Percentiles rank a stretch among this genome's conserved stretches.
Conservation (phyloP, 306 rosid genomes). For the Sophora flavescens region DNA sequence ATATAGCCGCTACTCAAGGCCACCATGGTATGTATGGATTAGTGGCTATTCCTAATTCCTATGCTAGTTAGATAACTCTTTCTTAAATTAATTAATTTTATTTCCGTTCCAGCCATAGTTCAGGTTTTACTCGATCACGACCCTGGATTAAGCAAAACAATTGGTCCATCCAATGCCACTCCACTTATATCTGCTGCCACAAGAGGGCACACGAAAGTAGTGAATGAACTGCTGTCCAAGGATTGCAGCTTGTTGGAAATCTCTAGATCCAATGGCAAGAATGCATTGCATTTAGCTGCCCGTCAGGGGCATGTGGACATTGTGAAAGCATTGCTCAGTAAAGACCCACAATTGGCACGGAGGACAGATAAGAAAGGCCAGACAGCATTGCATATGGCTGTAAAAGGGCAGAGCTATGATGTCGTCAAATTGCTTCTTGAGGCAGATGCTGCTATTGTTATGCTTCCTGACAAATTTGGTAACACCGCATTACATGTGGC, state of each 20-base stretch:
- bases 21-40: constrained; percentile 71
- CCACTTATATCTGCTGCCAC: constrained; percentile 95
- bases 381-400: constrained; percentile 99
- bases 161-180: constrained; percentile 85
- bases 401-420: constrained; percentile 90
- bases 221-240: constrained; percentile 80
- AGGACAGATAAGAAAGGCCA: constrained; percentile 98
- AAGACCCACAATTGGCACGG: constrained; percentile 92
- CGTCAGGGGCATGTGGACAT: constrained; percentile 91
- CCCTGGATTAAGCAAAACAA: constrained; percentile 77
- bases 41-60: too few species aligned
- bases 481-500: constrained; percentile 95
- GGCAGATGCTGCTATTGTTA: constrained; percentile 94
- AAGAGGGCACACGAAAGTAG: constrained; percentile 82
- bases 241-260: constrained; percentile 82
- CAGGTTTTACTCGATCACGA: constrained; percentile 82
- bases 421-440: constrained; percentile 91
- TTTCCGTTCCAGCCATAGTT: constrained; percentile 71
- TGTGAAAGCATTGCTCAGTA: constrained; percentile 71
- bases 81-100: too few species aligned
- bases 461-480: constrained; percentile 98
- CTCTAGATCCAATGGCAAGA: constrained; percentile 83
- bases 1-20: constrained; percentile 90
- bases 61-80: too few species aligned
- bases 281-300: constrained; percentile 92